Percentiles rank a stretch among this genome's conserved stretches.
Conservation (phyloP, 2,329 filamentous ascomycete species). For the Cadophora sp. region DNA sequence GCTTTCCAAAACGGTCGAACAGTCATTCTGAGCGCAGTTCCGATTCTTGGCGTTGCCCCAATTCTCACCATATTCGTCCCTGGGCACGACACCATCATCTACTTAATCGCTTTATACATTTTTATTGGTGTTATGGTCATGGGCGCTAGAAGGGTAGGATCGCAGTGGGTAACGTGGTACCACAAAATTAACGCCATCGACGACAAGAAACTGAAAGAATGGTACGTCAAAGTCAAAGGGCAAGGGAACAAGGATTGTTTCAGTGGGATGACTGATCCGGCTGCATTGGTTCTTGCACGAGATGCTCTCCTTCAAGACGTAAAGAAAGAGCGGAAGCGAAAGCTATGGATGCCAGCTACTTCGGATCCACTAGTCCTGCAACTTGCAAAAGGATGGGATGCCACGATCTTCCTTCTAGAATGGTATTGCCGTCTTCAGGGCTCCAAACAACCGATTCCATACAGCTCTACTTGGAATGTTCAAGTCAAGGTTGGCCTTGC, state of each 20-base stretch:
- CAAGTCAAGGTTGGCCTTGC: constrained; percentile 21
- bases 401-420: constrained; percentile 18
- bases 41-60: constrained; percentile 11
- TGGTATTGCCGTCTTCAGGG: constrained; percentile 21
- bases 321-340: constrained; percentile 6
- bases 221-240: constrained; percentile 19
- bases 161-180: constrained; percentile 19
- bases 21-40: constrained; percentile 2
- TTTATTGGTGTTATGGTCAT: constrained; percentile 16
- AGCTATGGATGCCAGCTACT: constrained; percentile 8
- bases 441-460: constrained; percentile 17
- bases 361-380: constrained; percentile 9
- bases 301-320: constrained; percentile 14
- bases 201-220: constrained; percentile 17
- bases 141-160: constrained; percentile 12
- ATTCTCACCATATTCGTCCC: constrained; percentile 14
- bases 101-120: constrained; percentile 8
- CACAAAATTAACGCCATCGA: constrained; percentile 21
- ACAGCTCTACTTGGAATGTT: constrained; percentile 21
- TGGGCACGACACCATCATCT: constrained; percentile 14
- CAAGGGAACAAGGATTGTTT: constrained; percentile 11
- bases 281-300: constrained; percentile 17
- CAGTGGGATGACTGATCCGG: constrained; percentile 20
- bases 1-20: constrained; percentile 19
- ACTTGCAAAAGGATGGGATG: constrained; percentile 18